Evolutionary conservation across 768 basidiomycete genomes (phyloP).

Genomic region (Candolleomyces efflorescens): DNA sequence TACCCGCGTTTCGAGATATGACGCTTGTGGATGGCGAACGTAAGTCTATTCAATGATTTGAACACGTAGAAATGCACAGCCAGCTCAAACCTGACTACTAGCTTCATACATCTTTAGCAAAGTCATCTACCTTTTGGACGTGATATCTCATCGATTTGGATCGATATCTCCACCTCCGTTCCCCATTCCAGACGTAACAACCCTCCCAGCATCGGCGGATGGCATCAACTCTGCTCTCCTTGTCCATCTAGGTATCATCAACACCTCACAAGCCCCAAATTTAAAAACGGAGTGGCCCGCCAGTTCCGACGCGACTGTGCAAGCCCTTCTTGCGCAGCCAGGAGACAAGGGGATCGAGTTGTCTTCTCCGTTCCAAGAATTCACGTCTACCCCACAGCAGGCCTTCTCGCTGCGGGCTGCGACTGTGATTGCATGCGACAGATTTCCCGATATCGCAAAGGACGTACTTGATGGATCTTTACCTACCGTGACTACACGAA

Average conservation of each 20-base stretch:
- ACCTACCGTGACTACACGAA: constrained; percentile 50
- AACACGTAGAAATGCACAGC: not conserved
- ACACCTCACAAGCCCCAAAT: constrained; percentile 47
- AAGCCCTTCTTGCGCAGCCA: constrained; percentile 34
- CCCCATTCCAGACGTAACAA: constrained; percentile 55
- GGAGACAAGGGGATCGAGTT: constrained; percentile 7
- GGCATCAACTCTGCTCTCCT: constrained; percentile 84
- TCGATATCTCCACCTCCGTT: constrained; percentile 48
- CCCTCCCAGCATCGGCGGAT: constrained; percentile 70
- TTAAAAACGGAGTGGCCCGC: constrained; percentile 46
- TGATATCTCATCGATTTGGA: constrained; percentile 63
- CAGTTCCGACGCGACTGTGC: constrained; percentile 34
- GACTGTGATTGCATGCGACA: constrained; percentile 74
- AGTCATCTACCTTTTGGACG: constrained; percentile 77
- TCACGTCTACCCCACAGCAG: constrained; percentile 53
- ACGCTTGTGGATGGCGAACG: constrained; percentile 58
- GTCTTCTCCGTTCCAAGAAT: constrained; percentile 18
- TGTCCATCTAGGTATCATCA: constrained; percentile 70
- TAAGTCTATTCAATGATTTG: constrained; percentile 26
- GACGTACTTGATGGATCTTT: constrained; percentile 22
- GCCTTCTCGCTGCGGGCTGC: constrained; percentile 75
- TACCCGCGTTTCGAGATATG: constrained; percentile 85
- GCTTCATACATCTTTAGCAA: constrained; percentile 92
- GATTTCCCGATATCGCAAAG: constrained; percentile 55
- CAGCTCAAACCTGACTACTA: constrained; percentile 22